phyloP scores from a whole-genome alignment of 345 rosid species.

The Eucalyptus regnans region DNA sequence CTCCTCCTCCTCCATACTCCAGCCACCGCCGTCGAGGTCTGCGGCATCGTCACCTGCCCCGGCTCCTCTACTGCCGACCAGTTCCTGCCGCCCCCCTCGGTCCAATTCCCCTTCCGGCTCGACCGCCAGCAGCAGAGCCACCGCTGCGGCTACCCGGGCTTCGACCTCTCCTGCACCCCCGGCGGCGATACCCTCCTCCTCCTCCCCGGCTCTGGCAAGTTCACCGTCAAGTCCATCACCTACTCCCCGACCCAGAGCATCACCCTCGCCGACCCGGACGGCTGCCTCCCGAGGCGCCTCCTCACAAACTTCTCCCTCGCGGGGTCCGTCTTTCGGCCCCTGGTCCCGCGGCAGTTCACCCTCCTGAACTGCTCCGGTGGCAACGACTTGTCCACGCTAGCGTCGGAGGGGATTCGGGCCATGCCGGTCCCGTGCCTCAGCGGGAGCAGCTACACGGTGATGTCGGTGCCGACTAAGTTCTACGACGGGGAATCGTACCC shows the following conservation, averaged over 20 bases:
- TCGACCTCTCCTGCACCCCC: constrained; percentile 28
- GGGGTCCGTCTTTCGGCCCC: not conserved
- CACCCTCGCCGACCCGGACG: constrained; percentile 18
- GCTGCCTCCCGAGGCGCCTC: constrained; percentile 6
- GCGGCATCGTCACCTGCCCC: not conserved
- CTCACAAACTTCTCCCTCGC: not conserved
- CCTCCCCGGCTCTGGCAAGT: constrained; percentile 24
- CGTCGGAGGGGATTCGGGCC: not conserved
- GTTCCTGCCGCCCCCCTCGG: not conserved
- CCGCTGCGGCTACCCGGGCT: constrained; percentile 26
- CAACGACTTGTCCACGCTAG: not conserved
- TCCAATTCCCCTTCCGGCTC: constrained; percentile 39
- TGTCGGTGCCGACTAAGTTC: not conserved
- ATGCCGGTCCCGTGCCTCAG: constrained; percentile 25
- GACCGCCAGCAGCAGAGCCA: not conserved
- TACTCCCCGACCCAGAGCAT: constrained; percentile 15
- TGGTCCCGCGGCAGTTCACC: not conserved
- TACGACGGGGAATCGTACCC: not conserved
- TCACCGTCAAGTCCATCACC: constrained; percentile 17
- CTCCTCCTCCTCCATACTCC: not conserved
- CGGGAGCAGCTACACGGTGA: constrained; percentile 8
- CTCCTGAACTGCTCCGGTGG: constrained; percentile 14
- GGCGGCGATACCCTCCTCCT: not conserved
- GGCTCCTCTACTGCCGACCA: not conserved
- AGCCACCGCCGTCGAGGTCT: not conserved